phyloP scores from a whole-genome alignment of 495 filamentous ascomycete genomes.

The Neurospora tetrasperma region DNA sequence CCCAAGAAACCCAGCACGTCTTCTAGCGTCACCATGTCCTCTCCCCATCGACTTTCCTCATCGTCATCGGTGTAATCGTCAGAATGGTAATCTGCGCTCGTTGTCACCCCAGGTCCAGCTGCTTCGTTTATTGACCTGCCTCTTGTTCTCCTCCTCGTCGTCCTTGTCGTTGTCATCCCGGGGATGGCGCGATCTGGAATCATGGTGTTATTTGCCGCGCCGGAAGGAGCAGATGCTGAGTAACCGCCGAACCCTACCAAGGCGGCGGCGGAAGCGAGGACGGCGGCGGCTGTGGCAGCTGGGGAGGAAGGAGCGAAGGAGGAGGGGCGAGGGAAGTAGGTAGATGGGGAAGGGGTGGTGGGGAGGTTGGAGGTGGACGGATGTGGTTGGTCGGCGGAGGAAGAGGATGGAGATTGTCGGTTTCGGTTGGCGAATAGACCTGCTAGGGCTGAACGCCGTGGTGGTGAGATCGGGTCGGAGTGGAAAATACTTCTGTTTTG shows the following conservation, averaged over 20 bases:
- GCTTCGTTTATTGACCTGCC: background rate
- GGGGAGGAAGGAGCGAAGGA: background rate
- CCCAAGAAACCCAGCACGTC: background rate
- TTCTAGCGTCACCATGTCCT: background rate
- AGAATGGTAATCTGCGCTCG: slow-evolving; percentile 1
- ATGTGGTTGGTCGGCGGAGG: background rate
- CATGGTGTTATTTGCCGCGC: background rate
- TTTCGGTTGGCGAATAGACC: background rate
- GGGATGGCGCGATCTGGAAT: background rate
- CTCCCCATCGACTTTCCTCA: background rate
- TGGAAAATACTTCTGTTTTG: background rate
- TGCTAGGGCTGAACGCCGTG: background rate
- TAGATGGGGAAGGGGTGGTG: background rate
- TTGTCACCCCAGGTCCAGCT: background rate
- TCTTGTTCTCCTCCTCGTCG: background rate
- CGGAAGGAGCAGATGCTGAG: background rate
- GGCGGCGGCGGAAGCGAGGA: background rate
- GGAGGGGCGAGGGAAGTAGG: background rate
- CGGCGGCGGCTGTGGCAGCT: background rate
- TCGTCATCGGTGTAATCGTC: slow-evolving; percentile 28
- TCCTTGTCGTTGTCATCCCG: background rate
- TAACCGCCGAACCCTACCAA: background rate
- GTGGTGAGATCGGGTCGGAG: background rate
- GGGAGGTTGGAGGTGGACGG: background rate
- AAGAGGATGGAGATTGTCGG: background rate